phyloP scores from a whole-genome alignment of 768 basidiomycete species.

The Suillus lakei region DNA sequence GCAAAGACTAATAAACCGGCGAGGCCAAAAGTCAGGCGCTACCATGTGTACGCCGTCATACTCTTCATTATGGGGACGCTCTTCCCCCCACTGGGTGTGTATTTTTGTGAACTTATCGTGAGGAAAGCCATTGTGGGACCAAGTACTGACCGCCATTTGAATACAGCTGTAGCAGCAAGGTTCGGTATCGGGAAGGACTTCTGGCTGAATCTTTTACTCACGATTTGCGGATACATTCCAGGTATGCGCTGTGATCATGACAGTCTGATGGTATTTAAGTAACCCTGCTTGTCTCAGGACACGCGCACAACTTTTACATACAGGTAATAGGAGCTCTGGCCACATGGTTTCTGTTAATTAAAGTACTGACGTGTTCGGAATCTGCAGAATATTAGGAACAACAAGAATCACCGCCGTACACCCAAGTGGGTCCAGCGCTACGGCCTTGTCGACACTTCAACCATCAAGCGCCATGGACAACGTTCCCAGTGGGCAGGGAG shows the following conservation, averaged over 20 bases:
- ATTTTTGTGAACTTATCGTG: neutral
- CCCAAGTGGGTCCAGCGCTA: slow-evolving; percentile 94
- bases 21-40: slow-evolving; percentile 58
- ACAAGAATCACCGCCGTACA: slow-evolving; percentile 90
- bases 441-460: slow-evolving; percentile 83
- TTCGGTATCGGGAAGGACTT: slow-evolving; percentile 93
- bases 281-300: slow-evolving; percentile 51
- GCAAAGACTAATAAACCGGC: slow-evolving; percentile 56
- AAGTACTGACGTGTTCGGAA: slow-evolving; percentile 10
- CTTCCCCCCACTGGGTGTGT: slow-evolving; percentile 86
- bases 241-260: slow-evolving; percentile 46
- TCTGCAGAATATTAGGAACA: slow-evolving; percentile 88
- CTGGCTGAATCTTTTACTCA: slow-evolving; percentile 86
- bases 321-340: slow-evolving; percentile 51
- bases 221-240: slow-evolving; percentile 91
- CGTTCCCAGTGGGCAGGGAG: slow-evolving; percentile 88
- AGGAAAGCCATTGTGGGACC: neutral
- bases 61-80: slow-evolving; percentile 90
- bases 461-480: slow-evolving; percentile 75
- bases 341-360: neutral
- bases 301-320: slow-evolving; percentile 93
- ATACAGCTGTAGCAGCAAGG: slow-evolving; percentile 85
- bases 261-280: neutral
- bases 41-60: slow-evolving; percentile 82
- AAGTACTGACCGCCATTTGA: slow-evolving; percentile 12